phyloP scores from a whole-genome alignment of 2,329 filamentous ascomycete genomes.

The Geosmithia flava region DNA sequence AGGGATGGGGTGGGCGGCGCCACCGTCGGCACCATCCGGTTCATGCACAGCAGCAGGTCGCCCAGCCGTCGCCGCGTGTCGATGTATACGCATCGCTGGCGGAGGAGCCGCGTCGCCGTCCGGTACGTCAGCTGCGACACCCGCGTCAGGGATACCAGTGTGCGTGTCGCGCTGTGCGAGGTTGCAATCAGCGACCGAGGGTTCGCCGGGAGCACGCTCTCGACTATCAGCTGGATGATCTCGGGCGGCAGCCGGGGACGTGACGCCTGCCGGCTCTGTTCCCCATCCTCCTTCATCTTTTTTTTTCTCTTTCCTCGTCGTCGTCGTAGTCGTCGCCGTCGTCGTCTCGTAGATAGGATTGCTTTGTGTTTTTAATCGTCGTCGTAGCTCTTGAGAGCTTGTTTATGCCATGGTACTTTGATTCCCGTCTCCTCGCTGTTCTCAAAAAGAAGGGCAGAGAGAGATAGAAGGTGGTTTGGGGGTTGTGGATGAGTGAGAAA shows the following conservation, averaged over 20 bases:
- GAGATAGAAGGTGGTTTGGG: too few species aligned
- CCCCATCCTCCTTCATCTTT: background rate
- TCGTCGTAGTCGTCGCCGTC: background rate
- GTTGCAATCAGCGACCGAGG: constrained; percentile 18
- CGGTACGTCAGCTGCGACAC: constrained; percentile 28
- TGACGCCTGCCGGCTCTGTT: background rate
- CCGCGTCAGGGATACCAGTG: constrained; percentile 28
- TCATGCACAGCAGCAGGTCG: constrained; percentile 19
- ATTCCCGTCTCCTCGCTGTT: background rate
- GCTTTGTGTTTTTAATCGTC: background rate
- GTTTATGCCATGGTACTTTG: background rate
- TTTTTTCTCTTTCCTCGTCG: background rate
- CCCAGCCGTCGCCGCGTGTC: constrained; percentile 22
- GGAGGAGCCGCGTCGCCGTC: constrained; percentile 27
- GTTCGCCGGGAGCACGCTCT: constrained; percentile 19
- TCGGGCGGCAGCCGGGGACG: constrained; percentile 15
- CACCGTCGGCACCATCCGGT: constrained; percentile 15
- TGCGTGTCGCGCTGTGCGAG: constrained; percentile 25
- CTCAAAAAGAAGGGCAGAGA: background rate
- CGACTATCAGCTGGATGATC: constrained; percentile 20
- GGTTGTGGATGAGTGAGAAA: background rate
- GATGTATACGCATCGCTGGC: constrained; percentile 30
- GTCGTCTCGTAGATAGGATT: too few species aligned
- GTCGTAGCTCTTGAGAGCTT: background rate
- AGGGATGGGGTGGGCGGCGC: constrained; percentile 13